These are phyloP conservation scores for Cyclostephanos tholiformis DNA, from an alignment of 108 stramenopile genomes.

Conservation along the genomic window DNA sequence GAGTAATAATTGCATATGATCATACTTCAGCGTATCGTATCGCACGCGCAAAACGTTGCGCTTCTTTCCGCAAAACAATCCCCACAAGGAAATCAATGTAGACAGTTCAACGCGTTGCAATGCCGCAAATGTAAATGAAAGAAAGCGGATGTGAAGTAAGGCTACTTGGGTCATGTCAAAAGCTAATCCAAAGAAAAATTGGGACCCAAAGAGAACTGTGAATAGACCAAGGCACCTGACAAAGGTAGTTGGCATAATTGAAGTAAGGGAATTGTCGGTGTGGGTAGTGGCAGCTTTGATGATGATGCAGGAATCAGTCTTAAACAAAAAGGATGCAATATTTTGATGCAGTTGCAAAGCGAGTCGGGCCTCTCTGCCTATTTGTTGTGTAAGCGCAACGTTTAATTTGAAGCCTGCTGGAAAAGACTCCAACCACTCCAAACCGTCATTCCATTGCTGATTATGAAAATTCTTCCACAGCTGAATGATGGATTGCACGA, in stretches of 20 bases:
- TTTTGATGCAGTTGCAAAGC: slow-evolving; percentile 39
- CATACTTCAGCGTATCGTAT: slow-evolving; percentile 86
- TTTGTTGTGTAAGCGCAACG: slow-evolving; percentile 63
- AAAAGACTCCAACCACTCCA: slow-evolving; percentile 70
- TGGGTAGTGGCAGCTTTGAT: background rate
- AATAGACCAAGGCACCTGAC: slow-evolving; percentile 13
- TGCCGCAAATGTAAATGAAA: slow-evolving; percentile 48
- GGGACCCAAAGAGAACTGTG: slow-evolving; percentile 33
- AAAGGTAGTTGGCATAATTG: background rate
- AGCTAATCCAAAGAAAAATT: slow-evolving; percentile 51
- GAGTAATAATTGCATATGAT: slow-evolving; percentile 81
- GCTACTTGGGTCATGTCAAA: slow-evolving; percentile 63
- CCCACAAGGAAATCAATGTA: slow-evolving; percentile 74
- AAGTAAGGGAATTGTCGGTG: background rate
- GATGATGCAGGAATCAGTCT: background rate
- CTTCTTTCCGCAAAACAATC: slow-evolving; percentile 92
- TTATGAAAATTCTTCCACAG: slow-evolving; percentile 16
- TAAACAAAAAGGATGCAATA: slow-evolving; percentile 11
- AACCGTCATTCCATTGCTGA: slow-evolving; percentile 31
- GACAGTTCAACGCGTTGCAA: slow-evolving; percentile 58
- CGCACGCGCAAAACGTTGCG: slow-evolving; percentile 80
- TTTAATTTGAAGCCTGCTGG: slow-evolving; percentile 88
- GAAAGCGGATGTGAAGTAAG: slow-evolving; percentile 56
- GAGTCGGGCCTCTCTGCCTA: slow-evolving; percentile 52
- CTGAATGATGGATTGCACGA: slow-evolving; percentile 10